Conservation (phyloP, 768 basidiomycete genomes). For the Suillus subalutaceus region DNA sequence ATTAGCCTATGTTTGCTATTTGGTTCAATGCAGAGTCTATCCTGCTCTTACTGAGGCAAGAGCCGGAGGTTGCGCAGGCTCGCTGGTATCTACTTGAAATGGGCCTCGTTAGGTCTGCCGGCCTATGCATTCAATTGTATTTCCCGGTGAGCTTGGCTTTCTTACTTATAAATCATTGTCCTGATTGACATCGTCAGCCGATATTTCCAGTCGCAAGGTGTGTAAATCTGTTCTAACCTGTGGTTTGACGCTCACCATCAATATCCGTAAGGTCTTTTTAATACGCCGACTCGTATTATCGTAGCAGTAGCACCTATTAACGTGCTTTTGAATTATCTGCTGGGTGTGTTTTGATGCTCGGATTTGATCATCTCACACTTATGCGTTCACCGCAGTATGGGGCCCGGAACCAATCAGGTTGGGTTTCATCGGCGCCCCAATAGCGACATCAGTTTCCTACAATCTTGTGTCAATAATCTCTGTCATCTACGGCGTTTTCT, state of each 20-base stretch:
- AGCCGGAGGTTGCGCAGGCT: conserved; percentile 79
- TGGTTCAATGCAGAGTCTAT: conserved; percentile 87
- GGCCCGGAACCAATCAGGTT: conserved; percentile 76
- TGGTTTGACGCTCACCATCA: not conserved
- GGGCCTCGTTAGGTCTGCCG: conserved; percentile 76
- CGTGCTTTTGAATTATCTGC: conserved; percentile 73
- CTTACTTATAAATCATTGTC: not conserved
- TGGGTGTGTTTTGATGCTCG: conserved; percentile 51
- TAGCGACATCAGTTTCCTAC: conserved; percentile 86
- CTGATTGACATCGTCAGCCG: conserved; percentile 23
- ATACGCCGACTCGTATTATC: conserved; percentile 80
- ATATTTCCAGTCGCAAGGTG: conserved; percentile 74
- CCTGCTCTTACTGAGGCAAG: conserved; percentile 72
- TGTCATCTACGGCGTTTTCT: conserved; percentile 63
- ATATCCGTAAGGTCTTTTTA: conserved; percentile 60
- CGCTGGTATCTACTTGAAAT: conserved; percentile 75
- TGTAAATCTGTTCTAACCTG: conserved; percentile 9
- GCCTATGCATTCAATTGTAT: conserved; percentile 59
- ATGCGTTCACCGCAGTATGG: conserved; percentile 58
- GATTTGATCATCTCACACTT: not conserved
- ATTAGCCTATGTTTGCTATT: conserved; percentile 57
- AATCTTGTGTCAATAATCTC: conserved; percentile 73
- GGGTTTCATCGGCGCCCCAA: conserved; percentile 91
- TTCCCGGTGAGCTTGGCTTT: conserved; percentile 39
- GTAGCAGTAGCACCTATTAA: conserved; percentile 83